Percentiles rank a stretch among this genome's conserved stretches.
Conservation (phyloP, 495 filamentous ascomycete genomes). For the Sordaria brevicollis region DNA sequence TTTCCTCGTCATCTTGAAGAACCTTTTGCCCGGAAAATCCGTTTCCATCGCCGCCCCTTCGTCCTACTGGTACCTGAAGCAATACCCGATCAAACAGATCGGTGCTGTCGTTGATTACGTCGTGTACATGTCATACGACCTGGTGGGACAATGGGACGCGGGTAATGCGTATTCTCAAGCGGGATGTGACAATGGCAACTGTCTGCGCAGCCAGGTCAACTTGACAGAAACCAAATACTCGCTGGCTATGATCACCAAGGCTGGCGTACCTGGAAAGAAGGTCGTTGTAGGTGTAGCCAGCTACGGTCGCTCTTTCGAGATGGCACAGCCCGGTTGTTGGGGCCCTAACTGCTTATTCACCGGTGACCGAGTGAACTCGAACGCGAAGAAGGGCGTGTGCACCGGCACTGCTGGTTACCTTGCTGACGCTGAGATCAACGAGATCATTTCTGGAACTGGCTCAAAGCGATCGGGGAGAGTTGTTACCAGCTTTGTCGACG, state of each 20-base stretch:
- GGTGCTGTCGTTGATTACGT: constrained; percentile 17
- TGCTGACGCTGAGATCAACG: constrained; percentile 8
- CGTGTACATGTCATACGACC: constrained; percentile 23
- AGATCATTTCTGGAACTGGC: not conserved
- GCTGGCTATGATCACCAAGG: constrained; percentile 39
- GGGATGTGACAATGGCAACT: constrained; percentile 29
- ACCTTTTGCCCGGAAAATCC: constrained; percentile 8
- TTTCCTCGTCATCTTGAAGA: constrained; percentile 6
- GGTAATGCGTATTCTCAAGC: not conserved
- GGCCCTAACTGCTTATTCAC: constrained; percentile 8
- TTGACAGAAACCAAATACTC: constrained; percentile 29
- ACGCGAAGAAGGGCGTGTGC: constrained; percentile 1
- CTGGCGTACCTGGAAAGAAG: constrained; percentile 30
- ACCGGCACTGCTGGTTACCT: constrained; percentile 2
- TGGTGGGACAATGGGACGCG: constrained; percentile 17
- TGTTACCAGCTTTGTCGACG: not conserved
- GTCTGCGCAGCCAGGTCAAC: constrained; percentile 35
- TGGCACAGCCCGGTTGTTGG: not conserved
- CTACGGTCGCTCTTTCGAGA: constrained; percentile 31
- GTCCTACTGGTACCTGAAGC: constrained; percentile 7
- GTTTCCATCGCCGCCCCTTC: constrained; percentile 17
- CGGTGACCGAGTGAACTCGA: not conserved
- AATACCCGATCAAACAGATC: constrained; percentile 12
- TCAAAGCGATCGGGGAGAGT: not conserved
- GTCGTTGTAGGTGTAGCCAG: constrained; percentile 26